Conservation (phyloP, 1,284 basidiomycete species). For the Kwoniella shivajii region DNA sequence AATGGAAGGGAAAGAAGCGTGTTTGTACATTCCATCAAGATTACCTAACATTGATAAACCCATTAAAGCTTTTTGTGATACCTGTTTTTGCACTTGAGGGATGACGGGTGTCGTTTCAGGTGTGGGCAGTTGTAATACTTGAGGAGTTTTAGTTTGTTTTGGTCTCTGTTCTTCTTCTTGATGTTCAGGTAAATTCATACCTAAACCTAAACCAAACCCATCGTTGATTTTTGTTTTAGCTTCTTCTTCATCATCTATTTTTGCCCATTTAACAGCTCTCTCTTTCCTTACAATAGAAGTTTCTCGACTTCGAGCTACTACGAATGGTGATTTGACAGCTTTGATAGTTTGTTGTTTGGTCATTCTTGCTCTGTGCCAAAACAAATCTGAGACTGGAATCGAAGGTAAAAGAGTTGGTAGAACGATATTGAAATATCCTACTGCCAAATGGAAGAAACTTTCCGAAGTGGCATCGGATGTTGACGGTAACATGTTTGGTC, state of each 20-base stretch:
- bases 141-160: conserved; percentile 3
- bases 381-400: conserved; percentile 49
- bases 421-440: conserved; percentile 77
- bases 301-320: conserved; percentile 62
- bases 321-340: conserved; percentile 65
- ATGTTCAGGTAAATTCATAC: conserved; percentile 4
- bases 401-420: conserved; percentile 68
- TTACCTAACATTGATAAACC: conserved; percentile 77
- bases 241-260: conserved; percentile 64
- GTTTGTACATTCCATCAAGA: conserved; percentile 73
- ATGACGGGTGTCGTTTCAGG: conserved; percentile 4
- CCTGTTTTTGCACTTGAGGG: neutral
- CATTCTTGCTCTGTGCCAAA: conserved; percentile 72
- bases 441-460: conserved; percentile 63
- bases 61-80: conserved; percentile 60
- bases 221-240: neutral
- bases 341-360: conserved; percentile 67
- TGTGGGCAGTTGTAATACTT: conserved; percentile 1
- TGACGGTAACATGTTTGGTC: conserved; percentile 63
- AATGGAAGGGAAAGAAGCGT: conserved; percentile 61
- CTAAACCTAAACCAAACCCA: conserved; percentile 17
- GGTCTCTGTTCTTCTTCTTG: neutral
- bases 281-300: conserved; percentile 67
- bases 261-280: conserved; percentile 66
- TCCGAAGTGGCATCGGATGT: conserved; percentile 37